These are phyloP conservation scores for Aspergillus saccharolyticus DNA, from an alignment of 495 filamentous ascomycete species.

Conservation along the genomic window DNA sequence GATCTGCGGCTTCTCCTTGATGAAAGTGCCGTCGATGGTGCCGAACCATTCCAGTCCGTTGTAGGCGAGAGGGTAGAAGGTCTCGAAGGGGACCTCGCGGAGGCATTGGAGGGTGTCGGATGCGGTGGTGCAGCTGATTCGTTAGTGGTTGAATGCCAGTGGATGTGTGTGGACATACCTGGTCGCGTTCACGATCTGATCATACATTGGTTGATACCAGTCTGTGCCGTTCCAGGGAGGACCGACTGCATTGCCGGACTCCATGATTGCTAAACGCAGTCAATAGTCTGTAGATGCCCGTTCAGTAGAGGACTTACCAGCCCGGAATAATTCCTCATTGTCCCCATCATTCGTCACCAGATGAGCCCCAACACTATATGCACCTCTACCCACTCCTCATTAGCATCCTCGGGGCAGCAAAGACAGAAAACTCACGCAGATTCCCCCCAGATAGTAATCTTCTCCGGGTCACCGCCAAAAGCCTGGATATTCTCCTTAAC, in stretches of 20 bases:
- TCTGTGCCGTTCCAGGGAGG: conserved; percentile 38
- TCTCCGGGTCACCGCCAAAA: conserved; percentile 52
- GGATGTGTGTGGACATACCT: conserved; percentile 15
- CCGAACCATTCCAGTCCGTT: conserved; percentile 36
- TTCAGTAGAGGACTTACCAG: conserved; percentile 22
- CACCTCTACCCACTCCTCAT: conserved; percentile 21
- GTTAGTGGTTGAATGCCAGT: background rate
- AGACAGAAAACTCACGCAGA: conserved; percentile 45
- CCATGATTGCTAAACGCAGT: conserved; percentile 54
- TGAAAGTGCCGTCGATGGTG: conserved; percentile 49
- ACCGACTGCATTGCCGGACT: conserved; percentile 51
- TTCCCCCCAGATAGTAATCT: conserved; percentile 69
- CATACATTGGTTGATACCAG: conserved; percentile 40
- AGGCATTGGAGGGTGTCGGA: conserved; percentile 60
- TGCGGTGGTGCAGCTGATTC: conserved; percentile 49
- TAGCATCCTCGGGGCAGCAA: background rate
- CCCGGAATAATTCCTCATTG: conserved; percentile 35
- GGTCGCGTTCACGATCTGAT: conserved; percentile 30
- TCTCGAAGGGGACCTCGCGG: conserved; percentile 50
- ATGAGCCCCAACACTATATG: conserved; percentile 36
- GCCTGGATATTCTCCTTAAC: conserved; percentile 45
- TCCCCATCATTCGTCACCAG: conserved; percentile 31
- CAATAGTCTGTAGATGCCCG: background rate
- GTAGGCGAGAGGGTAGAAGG: conserved; percentile 50
- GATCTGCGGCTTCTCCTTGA: conserved; percentile 38